These are phyloP conservation scores for Euphorbia lathyris DNA, from an alignment of 345 rosid genomes.

Conservation along the genomic window DNA sequence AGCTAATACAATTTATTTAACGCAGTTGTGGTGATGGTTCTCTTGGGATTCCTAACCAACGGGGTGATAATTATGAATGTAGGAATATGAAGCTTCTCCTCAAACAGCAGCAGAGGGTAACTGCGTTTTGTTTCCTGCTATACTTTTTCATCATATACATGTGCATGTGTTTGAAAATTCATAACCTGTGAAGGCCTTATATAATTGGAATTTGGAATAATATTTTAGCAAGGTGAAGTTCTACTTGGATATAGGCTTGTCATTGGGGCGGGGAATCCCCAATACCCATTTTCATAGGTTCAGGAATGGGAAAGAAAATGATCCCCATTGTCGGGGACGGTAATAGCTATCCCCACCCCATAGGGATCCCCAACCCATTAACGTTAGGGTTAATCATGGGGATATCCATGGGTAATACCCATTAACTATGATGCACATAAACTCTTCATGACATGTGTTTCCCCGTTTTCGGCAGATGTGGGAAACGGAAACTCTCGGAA, in stretches of 20 bases:
- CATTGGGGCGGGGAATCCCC: background rate
- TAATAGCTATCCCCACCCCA: no score
- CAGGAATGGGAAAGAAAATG: no score
- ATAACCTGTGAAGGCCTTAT: background rate
- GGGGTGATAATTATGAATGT: constrained; percentile 98
- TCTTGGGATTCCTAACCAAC: constrained; percentile 87
- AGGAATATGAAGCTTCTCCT: constrained; percentile 98
- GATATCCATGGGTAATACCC: no score
- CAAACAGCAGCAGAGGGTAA: constrained; percentile 96
- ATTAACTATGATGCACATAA: no score
- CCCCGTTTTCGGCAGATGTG: no score
- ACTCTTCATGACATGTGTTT: no score
- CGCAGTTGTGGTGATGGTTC: constrained; percentile 98
- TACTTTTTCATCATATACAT: constrained; percentile 4
- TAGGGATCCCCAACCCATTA: no score
- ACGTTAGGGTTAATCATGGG: no score
- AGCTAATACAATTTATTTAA: constrained; percentile 24
- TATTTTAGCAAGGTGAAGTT: background rate
- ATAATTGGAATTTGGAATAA: background rate
- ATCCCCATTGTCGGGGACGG: no score
- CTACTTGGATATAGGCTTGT: background rate
- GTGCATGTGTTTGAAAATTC: background rate
- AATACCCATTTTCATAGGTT: no score
- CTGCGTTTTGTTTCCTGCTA: constrained; percentile 1
- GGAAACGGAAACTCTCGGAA: no score